Evolutionary conservation across 768 basidiomycete genomes (phyloP).

Genomic region (Lentinus tigrinus): DNA sequence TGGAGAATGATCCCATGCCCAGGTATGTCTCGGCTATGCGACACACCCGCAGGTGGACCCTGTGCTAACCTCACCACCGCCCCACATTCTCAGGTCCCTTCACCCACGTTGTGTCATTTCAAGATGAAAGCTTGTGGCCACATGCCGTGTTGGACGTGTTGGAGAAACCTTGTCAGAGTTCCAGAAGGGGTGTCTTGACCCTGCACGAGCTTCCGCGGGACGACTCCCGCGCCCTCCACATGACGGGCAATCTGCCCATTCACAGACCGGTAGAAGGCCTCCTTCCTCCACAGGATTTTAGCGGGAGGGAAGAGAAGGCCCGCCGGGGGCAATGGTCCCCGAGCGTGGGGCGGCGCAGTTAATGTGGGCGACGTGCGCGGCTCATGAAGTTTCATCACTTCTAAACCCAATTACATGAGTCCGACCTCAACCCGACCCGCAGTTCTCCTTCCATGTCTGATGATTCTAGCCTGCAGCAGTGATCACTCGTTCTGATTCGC

Average conservation of each 20-base stretch:
- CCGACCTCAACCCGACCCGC: too few species aligned
- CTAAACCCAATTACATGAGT: too few species aligned
- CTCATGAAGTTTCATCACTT: too few species aligned
- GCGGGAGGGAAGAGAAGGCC: too few species aligned
- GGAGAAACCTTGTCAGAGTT: not conserved
- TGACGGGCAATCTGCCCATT: constrained; percentile 9
- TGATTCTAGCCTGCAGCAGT: too few species aligned
- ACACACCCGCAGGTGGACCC: not conserved
- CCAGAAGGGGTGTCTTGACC: constrained; percentile 6
- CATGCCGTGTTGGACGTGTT: not conserved
- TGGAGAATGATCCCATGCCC: not conserved
- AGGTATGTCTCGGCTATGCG: not conserved
- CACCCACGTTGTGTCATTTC: not conserved
- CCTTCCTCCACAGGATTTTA: not conserved
- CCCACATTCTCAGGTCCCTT: not conserved
- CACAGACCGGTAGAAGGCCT: not conserved
- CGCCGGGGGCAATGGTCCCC: not conserved
- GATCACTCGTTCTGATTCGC: too few species aligned
- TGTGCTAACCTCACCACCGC: not conserved
- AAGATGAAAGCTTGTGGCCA: not conserved
- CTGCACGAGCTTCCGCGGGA: constrained; percentile 13
- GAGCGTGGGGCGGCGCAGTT: too few species aligned
- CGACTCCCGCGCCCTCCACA: constrained; percentile 4
- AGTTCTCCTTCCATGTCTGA: too few species aligned
- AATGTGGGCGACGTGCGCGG: too few species aligned